phyloP scores from a whole-genome alignment of 2,329 filamentous ascomycete genomes.

The Plectosphaerella plurivora region DNA sequence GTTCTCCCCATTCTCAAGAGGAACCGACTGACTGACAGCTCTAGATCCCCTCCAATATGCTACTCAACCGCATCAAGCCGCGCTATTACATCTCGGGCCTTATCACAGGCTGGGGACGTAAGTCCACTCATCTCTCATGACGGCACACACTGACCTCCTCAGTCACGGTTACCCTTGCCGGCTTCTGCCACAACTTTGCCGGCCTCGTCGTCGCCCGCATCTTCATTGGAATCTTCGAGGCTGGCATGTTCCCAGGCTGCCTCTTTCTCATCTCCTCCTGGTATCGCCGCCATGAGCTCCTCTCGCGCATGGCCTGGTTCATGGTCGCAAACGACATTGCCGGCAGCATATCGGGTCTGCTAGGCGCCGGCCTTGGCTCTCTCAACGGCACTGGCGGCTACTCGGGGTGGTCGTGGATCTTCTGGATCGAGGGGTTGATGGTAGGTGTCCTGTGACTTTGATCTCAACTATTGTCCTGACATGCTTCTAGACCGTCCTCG shows the following conservation, averaged over 20 bases:
- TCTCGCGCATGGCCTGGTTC: conserved; percentile 18
- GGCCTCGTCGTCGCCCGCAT: conserved; percentile 46
- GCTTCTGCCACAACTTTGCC: conserved; percentile 35
- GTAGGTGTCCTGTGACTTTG: too few relatives aligned
- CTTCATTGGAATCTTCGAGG: conserved; percentile 60
- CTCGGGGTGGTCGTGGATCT: conserved; percentile 18
- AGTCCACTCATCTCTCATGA: neutral
- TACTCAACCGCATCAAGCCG: conserved; percentile 23
- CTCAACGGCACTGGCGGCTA: conserved; percentile 14
- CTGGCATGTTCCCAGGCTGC: conserved; percentile 54
- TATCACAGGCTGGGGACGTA: conserved; percentile 23
- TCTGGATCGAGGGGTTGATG: conserved; percentile 14
- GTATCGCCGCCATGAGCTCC: conserved; percentile 26
- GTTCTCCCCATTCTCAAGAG: conserved; percentile 27
- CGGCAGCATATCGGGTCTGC: conserved; percentile 15
- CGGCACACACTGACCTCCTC: neutral
- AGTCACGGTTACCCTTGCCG: conserved; percentile 31
- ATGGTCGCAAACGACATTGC: conserved; percentile 19
- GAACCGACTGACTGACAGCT: neutral
- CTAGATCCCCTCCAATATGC: conserved; percentile 20
- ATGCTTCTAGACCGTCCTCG: neutral
- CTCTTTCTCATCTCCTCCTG: conserved; percentile 27
- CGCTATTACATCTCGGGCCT: conserved; percentile 17
- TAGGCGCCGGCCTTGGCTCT: conserved; percentile 16
- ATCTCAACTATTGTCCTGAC: too few relatives aligned